phyloP scores from a whole-genome alignment of 179 eudicot species.

The Gypsophila paniculata region DNA sequence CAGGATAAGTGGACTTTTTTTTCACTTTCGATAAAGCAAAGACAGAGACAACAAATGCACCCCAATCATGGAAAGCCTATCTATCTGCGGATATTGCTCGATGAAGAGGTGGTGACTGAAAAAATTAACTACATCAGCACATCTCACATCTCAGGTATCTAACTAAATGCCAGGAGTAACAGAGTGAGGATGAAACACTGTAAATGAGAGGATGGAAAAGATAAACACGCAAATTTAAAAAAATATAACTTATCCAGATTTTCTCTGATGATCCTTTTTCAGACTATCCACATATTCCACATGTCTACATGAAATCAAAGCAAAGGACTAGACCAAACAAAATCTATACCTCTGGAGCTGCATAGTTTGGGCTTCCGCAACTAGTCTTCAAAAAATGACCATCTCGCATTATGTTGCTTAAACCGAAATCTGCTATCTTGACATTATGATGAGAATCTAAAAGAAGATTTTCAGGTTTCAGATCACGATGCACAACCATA shows the following conservation, averaged over 20 bases:
- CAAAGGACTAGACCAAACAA: neutral
- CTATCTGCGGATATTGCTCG: neutral
- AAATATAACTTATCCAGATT: neutral
- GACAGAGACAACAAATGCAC: neutral
- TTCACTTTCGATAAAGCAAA: neutral
- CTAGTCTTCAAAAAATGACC: constrained; percentile 96
- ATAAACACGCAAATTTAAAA: too few relatives aligned
- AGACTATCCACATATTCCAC: neutral
- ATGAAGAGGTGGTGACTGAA: neutral
- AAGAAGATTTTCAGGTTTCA: constrained; percentile 91
- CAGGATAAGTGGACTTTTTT: neutral
- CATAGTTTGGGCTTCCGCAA: constrained; percentile 98
- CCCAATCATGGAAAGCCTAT: neutral
- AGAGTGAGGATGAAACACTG: constrained; percentile 5
- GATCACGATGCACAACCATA: constrained; percentile 95
- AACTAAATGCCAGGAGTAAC: neutral
- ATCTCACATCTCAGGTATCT: neutral
- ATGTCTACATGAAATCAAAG: neutral
- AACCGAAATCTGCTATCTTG: constrained; percentile 94
- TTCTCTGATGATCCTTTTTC: neutral
- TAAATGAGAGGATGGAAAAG: neutral
- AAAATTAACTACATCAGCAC: neutral
- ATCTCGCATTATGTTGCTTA: constrained; percentile 94
- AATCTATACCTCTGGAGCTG: constrained; percentile 82
- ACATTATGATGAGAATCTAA: constrained; percentile 80